A percentile compares a stretch with the other conserved stretches of the same genome.
These are phyloP conservation scores for Chytriomyces hyalinus DNA, from an alignment of 192 early-diverging fungal genomes.

Conservation along the genomic window DNA sequence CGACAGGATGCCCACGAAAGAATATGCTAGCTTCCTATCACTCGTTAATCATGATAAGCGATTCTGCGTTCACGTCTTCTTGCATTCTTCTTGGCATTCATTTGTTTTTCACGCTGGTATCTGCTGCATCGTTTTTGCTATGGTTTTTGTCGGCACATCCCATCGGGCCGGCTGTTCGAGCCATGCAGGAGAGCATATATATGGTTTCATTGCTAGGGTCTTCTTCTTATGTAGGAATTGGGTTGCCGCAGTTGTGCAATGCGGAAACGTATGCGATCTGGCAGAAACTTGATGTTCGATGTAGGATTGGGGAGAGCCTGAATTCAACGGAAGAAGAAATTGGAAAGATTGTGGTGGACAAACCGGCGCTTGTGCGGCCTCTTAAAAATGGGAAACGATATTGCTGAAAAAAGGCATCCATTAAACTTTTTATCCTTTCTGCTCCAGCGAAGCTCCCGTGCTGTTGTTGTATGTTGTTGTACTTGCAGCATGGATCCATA, in stretches of 20 bases:
- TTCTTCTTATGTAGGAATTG: slow-evolving; percentile 13
- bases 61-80: not conserved
- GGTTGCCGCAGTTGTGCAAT: slow-evolving; percentile 18
- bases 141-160: slow-evolving; percentile 20
- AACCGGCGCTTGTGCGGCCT: slow-evolving; percentile 8
- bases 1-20: slow-evolving; percentile 2
- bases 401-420: not conserved
- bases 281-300: slow-evolving; percentile 27
- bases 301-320: slow-evolving; percentile 27
- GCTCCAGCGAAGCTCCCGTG: too few species aligned
- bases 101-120: not conserved
- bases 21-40: slow-evolving; percentile 2
- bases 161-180: slow-evolving; percentile 24
- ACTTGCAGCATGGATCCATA: too few species aligned
- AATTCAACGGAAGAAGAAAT: slow-evolving; percentile 20
- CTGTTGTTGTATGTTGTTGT: too few species aligned
- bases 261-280: slow-evolving; percentile 33
- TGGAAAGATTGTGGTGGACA: slow-evolving; percentile 33
- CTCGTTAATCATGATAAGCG: not conserved
- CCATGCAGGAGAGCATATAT: slow-evolving; percentile 24
- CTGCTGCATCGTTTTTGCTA: slow-evolving; percentile 2
- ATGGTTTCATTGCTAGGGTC: slow-evolving; percentile 21
- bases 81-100: slow-evolving; percentile 12
- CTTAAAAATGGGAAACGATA: slow-evolving; percentile 4
- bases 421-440: too few species aligned